Evolutionary conservation across 2,329 filamentous ascomycete genomes (phyloP), one percentile per base, ranked within the genome.

Genomic region (Verticillium nonalfalfae): DNA sequence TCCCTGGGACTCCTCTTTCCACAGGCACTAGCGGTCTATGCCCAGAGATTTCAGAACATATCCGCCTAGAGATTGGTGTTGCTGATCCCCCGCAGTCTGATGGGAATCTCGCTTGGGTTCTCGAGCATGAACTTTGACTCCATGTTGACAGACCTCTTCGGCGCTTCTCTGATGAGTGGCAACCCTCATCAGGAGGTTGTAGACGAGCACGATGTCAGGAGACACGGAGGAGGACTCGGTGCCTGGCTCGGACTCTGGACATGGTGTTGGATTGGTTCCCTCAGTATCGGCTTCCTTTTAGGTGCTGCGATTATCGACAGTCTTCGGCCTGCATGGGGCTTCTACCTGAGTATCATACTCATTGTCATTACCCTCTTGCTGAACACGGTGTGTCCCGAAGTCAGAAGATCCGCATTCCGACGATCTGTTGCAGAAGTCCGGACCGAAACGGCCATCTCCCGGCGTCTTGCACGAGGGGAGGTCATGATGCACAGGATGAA

Each of bases 221-320:
- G 90, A 50, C 88, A 92, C 68, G 90, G 90, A 7, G 89, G 90
- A 13, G 90, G 90, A 0, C 87, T 93, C 77, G 90, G 90, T 0
- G 77, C 90, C n/a, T 93, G 90, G 90, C 79, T 92, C 10, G 88
- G 89, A 1, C 80, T 90, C 60, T 93, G 90, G 89, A 87, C 88
- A 0, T 93, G 88, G 85, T 90, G 88, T 70, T 90, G 85, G 73
- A 85, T 90, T 67, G 88, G 87, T 6, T 90, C 89, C 26, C 79
- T 93, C 26, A 85, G 86, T 0, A 70, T 91, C 40, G 90, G 90
- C 0, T 93, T 93, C 69, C 75, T 90, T 61, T 78, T 90, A 45
- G 90, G 90, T 3, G 89, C 89, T 11, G 76, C 81, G 40, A 84
- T 93, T 66, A 91, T 93, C 67, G 84, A 88, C 65, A 73, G 72